phyloP scores from a whole-genome alignment of 352 stramenopile genomes.

The Phytophthora macrochlamydospora region DNA sequence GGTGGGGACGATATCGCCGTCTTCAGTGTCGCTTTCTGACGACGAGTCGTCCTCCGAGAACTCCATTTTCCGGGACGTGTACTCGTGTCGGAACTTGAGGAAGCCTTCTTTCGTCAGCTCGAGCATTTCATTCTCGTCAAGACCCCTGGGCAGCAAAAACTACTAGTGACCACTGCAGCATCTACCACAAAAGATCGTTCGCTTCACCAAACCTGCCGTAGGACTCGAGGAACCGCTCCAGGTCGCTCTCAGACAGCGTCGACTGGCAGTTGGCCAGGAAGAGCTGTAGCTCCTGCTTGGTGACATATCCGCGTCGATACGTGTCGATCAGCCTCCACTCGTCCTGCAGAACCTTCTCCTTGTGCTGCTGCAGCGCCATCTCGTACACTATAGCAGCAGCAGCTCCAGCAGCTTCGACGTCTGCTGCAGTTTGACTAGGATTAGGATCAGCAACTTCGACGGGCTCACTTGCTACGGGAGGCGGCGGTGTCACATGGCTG shows the following conservation, averaged over 20 bases:
- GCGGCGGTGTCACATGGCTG: constrained; percentile 40
- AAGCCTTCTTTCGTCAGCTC: constrained; percentile 54
- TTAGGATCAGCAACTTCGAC: neutral
- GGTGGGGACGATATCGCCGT: constrained; percentile 4
- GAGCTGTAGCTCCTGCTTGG: constrained; percentile 42
- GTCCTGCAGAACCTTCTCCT: constrained; percentile 40
- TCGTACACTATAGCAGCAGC: constrained; percentile 19
- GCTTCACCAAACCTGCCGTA: constrained; percentile 26
- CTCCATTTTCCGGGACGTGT: constrained; percentile 36
- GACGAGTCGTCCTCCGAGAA: constrained; percentile 38
- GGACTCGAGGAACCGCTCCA: constrained; percentile 60
- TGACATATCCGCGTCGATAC: constrained; percentile 47
- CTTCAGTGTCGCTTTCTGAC: constrained; percentile 43
- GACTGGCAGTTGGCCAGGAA: constrained; percentile 58
- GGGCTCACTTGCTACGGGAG: constrained; percentile 2
- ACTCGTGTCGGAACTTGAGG: constrained; percentile 59
- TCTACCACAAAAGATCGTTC: too few species aligned
- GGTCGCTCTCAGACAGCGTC: constrained; percentile 43
- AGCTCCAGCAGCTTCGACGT: neutral
- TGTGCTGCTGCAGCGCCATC: constrained; percentile 21
- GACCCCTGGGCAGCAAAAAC: too few species aligned
- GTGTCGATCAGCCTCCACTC: constrained; percentile 71
- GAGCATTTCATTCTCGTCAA: constrained; percentile 30
- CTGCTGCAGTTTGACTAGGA: neutral
- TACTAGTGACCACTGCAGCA: too few species aligned